Percentiles rank a stretch among this genome's conserved stretches.
Conservation (phyloP, 345 rosid species). For the Mangifera indica region DNA sequence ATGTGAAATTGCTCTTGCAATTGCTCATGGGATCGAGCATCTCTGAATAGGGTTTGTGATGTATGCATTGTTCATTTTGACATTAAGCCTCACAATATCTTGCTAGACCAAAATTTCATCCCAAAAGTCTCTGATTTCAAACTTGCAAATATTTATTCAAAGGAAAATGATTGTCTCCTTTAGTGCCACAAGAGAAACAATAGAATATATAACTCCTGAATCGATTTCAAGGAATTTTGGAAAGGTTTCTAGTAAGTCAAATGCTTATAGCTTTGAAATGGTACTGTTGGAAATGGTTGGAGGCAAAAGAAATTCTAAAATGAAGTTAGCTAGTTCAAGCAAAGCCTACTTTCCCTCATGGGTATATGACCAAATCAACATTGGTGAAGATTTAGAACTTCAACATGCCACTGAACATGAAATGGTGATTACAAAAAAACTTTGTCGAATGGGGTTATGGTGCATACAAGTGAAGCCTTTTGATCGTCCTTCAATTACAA, state of each 20-base stretch:
- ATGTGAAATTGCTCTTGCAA: conserved; percentile 24
- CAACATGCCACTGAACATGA: conserved; percentile 18
- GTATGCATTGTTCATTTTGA: conserved; percentile 30
- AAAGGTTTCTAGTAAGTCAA: neutral
- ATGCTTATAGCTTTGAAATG: conserved; percentile 16
- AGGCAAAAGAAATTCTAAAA: neutral
- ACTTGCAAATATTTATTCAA: neutral
- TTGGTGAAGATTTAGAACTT: conserved; percentile 26
- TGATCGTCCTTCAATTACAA: conserved; percentile 36
- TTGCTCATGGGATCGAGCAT: conserved; percentile 28
- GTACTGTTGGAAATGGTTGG: conserved; percentile 7
- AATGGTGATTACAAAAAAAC: conserved; percentile 21
- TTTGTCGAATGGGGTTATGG: conserved; percentile 38
- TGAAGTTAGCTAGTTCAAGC: neutral
- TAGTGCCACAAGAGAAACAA: neutral
- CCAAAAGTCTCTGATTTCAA: conserved; percentile 1
- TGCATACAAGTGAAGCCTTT: conserved; percentile 35
- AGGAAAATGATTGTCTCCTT: neutral
- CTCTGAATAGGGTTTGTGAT: conserved; percentile 23
- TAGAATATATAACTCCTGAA: neutral
- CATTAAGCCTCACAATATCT: conserved; percentile 15
- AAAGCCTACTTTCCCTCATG: conserved; percentile 13
- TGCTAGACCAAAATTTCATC: conserved; percentile 6
- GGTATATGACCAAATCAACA: conserved; percentile 24
- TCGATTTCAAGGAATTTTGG: conserved; percentile 3